Base-by-base conservation (phyloP, 345 rosid genomes). In the Sapria himalayana region DNA sequence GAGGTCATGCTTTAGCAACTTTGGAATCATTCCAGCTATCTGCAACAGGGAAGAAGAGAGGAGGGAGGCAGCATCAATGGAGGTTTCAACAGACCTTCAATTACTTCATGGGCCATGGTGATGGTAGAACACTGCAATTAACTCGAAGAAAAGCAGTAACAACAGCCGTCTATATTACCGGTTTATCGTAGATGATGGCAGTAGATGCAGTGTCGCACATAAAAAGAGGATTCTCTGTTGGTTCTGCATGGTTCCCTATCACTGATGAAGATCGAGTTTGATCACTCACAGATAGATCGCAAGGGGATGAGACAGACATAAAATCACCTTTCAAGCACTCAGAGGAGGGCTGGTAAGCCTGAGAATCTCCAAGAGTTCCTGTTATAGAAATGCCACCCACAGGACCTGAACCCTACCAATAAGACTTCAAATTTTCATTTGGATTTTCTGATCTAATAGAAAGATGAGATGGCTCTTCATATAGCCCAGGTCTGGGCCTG, bases 271-370 rank as follows among this genome's bases (percentile, higher is more conserved):
- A 64, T 51, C 72, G 89, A 41, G 70, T 29, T 15, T 25, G 70
- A 50, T 46, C 55, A 49, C 47, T 52, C 37, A 64, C 45, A 40
- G 72, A 57, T 29, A 65, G 37, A 64, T 77, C 89, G 61, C 68
- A 78, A 32, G 76, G 70, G 27, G 81, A 65, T 25, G 81, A 51
- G 40, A 51, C 58, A 19, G 92, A 92, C 54, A 63, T 36, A 53
- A 73, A 80, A 60, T 76, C 74, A 60, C 92, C 78, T 71, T 80
- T 84, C 75, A 69, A 58, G 37, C 55, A 64, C 46, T 84, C 99
- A 38, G 60, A 59, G 24, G 86, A 59, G 56, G 74, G 65, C 46
- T 21, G 69, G 43, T 41, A 71, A 40, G 74, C 71, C 34, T 92
- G 59, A 40, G 80, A 64, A 39, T 63, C 60, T 45, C 71, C 81